Evolutionary conservation across 768 basidiomycete species (phyloP).

Genomic region (Dentipellis sp.): DNA sequence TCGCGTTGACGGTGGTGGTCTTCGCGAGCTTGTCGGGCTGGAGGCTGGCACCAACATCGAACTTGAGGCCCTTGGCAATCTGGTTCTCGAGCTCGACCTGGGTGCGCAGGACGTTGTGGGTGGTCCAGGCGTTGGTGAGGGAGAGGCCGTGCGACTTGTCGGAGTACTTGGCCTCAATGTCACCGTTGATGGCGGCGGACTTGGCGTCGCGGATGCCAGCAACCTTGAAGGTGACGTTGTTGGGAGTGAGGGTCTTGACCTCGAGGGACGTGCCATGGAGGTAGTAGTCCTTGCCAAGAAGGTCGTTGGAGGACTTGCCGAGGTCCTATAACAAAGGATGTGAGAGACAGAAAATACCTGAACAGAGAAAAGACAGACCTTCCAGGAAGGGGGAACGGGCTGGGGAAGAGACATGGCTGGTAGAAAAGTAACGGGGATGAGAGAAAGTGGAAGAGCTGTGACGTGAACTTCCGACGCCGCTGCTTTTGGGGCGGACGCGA

Average conservation of each 20-base stretch:
- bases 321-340: conserved; percentile 50
- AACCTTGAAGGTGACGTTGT: conserved; percentile 90
- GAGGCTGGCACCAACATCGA: conserved; percentile 79
- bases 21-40: conserved; percentile 83
- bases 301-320: conserved; percentile 95
- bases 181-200: conserved; percentile 66
- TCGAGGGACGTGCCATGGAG: conserved; percentile 66
- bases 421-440: not conserved
- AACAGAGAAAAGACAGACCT: conserved; percentile 42
- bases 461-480: not conserved
- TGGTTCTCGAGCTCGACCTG: conserved; percentile 94
- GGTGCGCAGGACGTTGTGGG: conserved; percentile 84
- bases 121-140: conserved; percentile 95
- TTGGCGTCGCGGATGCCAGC: conserved; percentile 74
- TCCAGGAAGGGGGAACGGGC: conserved; percentile 96
- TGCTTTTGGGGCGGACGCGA: not conserved
- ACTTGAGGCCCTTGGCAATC: conserved; percentile 94
- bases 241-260: conserved; percentile 84
- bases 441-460: not conserved
- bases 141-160: conserved; percentile 89
- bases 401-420: conserved; percentile 78
- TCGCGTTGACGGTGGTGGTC: conserved; percentile 71
- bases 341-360: not conserved
- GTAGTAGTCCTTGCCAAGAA: conserved; percentile 88
- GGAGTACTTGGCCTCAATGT: conserved; percentile 92